phyloP scores from a whole-genome alignment of 345 rosid species.

The Odontarrhena argentea region DNA sequence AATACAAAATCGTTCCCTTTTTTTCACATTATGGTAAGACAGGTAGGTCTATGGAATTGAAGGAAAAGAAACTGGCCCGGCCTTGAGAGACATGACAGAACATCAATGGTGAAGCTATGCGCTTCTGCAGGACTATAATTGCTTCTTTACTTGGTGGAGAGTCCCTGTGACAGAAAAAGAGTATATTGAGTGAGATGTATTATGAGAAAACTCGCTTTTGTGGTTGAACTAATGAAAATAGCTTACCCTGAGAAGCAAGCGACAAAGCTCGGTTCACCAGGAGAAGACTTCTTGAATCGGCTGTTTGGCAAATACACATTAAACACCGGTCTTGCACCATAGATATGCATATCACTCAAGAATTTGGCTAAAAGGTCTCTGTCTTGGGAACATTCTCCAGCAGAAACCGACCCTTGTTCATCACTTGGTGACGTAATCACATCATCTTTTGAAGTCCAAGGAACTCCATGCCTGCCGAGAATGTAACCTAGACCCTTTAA shows the following conservation, averaged over 20 bases:
- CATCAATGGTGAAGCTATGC: conserved; percentile 51
- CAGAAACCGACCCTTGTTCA: conserved; percentile 11
- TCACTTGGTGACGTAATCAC: conserved; percentile 10
- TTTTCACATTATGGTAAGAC: conserved; percentile 44
- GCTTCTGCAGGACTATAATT: conserved; percentile 54
- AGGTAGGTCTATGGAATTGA: conserved; percentile 50
- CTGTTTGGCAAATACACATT: conserved; percentile 81
- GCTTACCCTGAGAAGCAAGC: conserved; percentile 61
- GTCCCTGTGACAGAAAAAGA: conserved; percentile 46
- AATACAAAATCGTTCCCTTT: background rate
- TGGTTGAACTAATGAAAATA: background rate
- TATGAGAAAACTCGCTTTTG: background rate
- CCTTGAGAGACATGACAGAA: conserved; percentile 68
- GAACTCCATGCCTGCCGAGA: conserved; percentile 62
- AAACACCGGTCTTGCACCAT: conserved; percentile 51
- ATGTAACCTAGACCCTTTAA: conserved; percentile 79
- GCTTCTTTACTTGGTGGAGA: conserved; percentile 60
- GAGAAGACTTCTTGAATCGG: conserved; percentile 80
- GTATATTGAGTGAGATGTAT: background rate
- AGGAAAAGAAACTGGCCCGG: conserved; percentile 68
- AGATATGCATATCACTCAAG: conserved; percentile 52
- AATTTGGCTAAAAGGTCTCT: conserved; percentile 32
- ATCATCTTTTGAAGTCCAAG: conserved; percentile 63
- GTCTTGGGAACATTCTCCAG: conserved; percentile 1
- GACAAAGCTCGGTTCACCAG: conserved; percentile 67